Evolutionary conservation across 768 basidiomycete genomes (phyloP), one percentile per base, ranked within the genome.

Genomic region (Cyathus striatus): DNA sequence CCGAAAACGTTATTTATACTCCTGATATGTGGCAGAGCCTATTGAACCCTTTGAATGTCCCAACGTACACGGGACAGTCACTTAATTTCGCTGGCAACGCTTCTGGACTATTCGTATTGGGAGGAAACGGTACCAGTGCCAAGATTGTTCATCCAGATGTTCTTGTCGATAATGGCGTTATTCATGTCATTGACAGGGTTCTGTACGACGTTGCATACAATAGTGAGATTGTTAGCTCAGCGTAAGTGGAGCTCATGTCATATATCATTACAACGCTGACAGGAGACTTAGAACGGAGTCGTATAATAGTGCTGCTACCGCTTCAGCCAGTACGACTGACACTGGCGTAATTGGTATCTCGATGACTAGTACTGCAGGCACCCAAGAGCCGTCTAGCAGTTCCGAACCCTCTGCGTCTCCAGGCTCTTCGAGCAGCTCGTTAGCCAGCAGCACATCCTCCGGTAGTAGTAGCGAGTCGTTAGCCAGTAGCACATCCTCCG

Each of bases 1-100:
- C 86, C 59, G 85, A 80, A 18, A 73, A 83, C 1, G 70, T n/a
- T n/a, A n/a, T 78, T 10, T 89, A 89, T 63, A 82, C 82, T 1
- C 68, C 79, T 1, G 44, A 62, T 9, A 57, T 87, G n/a, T n/a
- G n/a, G n/a, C n/a, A n/a, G n/a, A n/a, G n/a, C n/a, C n/a, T n/a
- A n/a, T 35, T 23, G 26, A 35, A 18, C 23, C 50, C 4, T 34
- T 44, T 50, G 9, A 72, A 64, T 46, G 62, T 63, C 42, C 73
- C 70, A 13, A 81, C 81, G 0, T 78, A 80, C 1, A 76, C 64
- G 0, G 87, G 86, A 17, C 65, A 83, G 52, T 48, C 65, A 0
- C 65, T 81, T 54, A 62, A 54, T 1, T 78, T 83, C 57, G 52
- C 51, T 9, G 57, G 67, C 41, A 88, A 87, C 59, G 60, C 63